Base-by-base conservation (phyloP, 2,329 filamentous ascomycete species). In the Claviceps maximensis region DNA sequence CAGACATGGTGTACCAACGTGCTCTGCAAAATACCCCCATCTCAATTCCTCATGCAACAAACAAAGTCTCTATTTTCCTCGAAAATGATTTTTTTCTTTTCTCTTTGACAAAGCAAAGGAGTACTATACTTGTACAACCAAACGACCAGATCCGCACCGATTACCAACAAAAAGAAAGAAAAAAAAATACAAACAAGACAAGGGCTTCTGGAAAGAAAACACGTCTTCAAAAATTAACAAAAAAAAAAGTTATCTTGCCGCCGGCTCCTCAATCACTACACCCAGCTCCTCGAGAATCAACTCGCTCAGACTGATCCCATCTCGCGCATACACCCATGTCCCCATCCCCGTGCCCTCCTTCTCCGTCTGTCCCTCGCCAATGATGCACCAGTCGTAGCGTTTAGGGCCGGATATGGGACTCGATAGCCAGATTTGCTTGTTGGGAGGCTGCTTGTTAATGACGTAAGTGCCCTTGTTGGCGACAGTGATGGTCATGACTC, bases 381-480 rank as follows among this genome's bases (percentile, higher is more conserved):
- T 61, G 50, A 90, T 67, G 53, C 95, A 86, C 79, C 87, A 98
- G 69, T 97, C 90, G 72, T 85, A 98, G 54, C 91, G 84, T 72
- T 96, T 96, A 15, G 93, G 93, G 0, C 93, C 93, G 6, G 87
- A 90, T 52, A 89, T 74, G 4, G 93, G 93, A 45, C 89, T 95
- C 40, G 88, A 93, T 47, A 97, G 81, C 93, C 93, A 98, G 65
- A 98, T 95, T 67, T 86, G 93, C 75, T 89, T 93, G 76, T 96
- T 97, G 21, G 91, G 89, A 0, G 93, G 93, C 69, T 98, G 93
- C 71, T 98, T 98, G 79, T 98, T 98, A 71, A 98, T 79, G 55
- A 98, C 87, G 66, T 94, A 98, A 31, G 82, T 91, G 57, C 90
- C 89, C 50, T 81, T 74, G 13, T 76, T 73, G 1, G 82, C 80